Percentiles rank a stretch among this genome's conserved stretches.
Evolutionary conservation across 2,329 filamentous ascomycete genomes (phyloP).

Genomic region (Monilinia vaccinii-corymbosi): DNA sequence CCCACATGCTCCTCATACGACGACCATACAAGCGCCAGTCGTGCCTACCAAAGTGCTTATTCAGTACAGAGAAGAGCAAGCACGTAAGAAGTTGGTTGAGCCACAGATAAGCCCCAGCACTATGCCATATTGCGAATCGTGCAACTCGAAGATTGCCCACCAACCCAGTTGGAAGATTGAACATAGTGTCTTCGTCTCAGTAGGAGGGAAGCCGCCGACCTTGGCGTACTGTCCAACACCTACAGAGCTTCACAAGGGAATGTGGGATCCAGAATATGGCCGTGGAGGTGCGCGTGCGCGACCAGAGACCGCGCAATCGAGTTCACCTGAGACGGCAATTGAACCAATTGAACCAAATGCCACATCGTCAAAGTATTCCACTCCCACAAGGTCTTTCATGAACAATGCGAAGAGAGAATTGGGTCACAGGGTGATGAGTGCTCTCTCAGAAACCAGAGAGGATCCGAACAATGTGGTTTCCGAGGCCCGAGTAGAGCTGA

Average conservation of each 20-base stretch:
- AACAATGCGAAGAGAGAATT: slow-evolving; percentile 2
- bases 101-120: slow-evolving; percentile 5
- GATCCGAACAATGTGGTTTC: neutral
- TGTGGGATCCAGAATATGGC: slow-evolving; percentile 13
- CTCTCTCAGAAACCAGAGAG: slow-evolving; percentile 4
- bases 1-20: slow-evolving; percentile 40
- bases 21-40: slow-evolving; percentile 36
- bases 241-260: slow-evolving; percentile 10
- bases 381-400: slow-evolving; percentile 2
- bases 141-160: slow-evolving; percentile 9
- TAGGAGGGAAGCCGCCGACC: slow-evolving; percentile 5
- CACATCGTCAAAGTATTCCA: neutral
- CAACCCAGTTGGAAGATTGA: slow-evolving; percentile 15
- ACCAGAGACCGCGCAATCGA: neutral
- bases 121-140: slow-evolving; percentile 1
- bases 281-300: slow-evolving; percentile 6
- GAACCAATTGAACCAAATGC: neutral
- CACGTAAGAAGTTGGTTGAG: neutral
- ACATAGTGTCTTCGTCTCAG: slow-evolving; percentile 14
- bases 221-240: slow-evolving; percentile 10
- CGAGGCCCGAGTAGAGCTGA: neutral
- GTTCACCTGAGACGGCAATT: neutral
- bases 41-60: slow-evolving; percentile 33
- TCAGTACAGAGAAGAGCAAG: slow-evolving; percentile 30
- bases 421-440: neutral